phyloP scores from a whole-genome alignment of 2,329 filamentous ascomycete species.

The Drechslerella stenobrocha region DNA sequence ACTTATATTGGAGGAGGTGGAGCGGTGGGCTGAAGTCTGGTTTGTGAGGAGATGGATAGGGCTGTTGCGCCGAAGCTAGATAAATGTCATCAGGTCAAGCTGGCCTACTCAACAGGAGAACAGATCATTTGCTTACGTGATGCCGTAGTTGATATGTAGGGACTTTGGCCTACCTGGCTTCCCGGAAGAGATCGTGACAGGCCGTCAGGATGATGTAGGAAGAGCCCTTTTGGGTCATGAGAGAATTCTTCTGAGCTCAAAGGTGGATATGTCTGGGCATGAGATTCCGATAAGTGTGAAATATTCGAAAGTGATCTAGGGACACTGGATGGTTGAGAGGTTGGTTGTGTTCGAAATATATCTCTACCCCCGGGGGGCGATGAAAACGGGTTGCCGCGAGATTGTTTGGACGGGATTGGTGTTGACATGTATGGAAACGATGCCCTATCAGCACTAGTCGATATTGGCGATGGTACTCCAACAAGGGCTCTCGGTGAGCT shows the following conservation, averaged over 20 bases:
- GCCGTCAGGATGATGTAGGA: constrained; percentile 51
- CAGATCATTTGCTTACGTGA: constrained; percentile 48
- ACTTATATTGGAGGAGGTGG: constrained; percentile 53
- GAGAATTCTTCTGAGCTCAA: constrained; percentile 52
- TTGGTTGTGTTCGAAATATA: constrained; percentile 49
- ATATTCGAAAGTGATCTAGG: constrained; percentile 51
- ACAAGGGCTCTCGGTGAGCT: constrained; percentile 50
- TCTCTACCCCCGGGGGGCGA: constrained; percentile 48
- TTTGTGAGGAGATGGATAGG: constrained; percentile 52
- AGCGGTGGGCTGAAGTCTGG: constrained; percentile 52
- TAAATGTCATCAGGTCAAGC: constrained; percentile 41
- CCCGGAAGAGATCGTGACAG: constrained; percentile 51
- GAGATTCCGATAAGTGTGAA: constrained; percentile 49
- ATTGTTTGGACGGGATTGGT: constrained; percentile 50
- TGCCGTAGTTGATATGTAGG: constrained; percentile 50
- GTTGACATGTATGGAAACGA: constrained; percentile 51
- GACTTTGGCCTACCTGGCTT: constrained; percentile 50
- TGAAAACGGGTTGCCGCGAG: constrained; percentile 53
- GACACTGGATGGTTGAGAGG: constrained; percentile 50
- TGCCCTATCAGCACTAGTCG: constrained; percentile 49
- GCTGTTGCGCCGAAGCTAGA: constrained; percentile 48
- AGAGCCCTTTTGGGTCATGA: constrained; percentile 51
- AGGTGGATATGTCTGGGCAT: constrained; percentile 51
- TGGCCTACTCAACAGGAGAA: constrained; percentile 5
- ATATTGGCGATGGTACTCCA: constrained; percentile 52